Evolutionary conservation across 139 green algal genomes (phyloP).

Genomic region (Picochlorum sp.): DNA sequence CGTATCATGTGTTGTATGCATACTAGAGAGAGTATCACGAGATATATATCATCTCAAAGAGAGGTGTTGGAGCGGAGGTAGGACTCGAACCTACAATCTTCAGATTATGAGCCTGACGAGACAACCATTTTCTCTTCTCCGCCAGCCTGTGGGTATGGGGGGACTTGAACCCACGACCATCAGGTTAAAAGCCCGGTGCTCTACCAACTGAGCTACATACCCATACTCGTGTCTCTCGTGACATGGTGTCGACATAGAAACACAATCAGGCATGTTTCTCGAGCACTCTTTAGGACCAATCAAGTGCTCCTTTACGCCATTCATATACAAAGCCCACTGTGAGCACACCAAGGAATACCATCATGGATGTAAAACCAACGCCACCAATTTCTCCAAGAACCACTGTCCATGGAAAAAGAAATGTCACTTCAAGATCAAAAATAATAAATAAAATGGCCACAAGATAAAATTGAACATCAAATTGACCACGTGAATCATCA

Average conservation of each 20-base stretch:
- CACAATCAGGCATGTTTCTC: too few relatives aligned
- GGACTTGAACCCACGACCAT: conserved; percentile 25
- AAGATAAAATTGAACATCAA: conserved; percentile 57
- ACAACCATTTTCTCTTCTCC: conserved; percentile 21
- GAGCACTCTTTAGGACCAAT: conserved; percentile 33
- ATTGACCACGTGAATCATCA: conserved; percentile 47
- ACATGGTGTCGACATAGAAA: neutral
- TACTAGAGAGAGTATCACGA: too few relatives aligned
- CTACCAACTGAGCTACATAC: conserved; percentile 9
- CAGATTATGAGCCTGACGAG: conserved; percentile 29
- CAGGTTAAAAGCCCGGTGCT: conserved; percentile 35
- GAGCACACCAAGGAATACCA: conserved; percentile 41
- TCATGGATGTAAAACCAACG: conserved; percentile 48
- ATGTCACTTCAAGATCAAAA: conserved; percentile 47
- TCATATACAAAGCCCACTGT: conserved; percentile 50
- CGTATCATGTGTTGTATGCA: too few relatives aligned
- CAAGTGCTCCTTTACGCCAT: conserved; percentile 42
- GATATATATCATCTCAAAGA: too few relatives aligned
- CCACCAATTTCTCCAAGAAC: conserved; percentile 32
- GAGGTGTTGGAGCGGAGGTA: conserved; percentile 13
- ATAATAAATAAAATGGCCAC: conserved; percentile 56
- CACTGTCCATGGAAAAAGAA: conserved; percentile 40
- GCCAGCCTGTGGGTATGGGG: conserved; percentile 16
- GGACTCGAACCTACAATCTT: conserved; percentile 25
- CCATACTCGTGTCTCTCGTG: neutral